Evolutionary conservation across 148 eudicot species (phyloP).

Genomic region (Heliamphora exappendiculata): DNA sequence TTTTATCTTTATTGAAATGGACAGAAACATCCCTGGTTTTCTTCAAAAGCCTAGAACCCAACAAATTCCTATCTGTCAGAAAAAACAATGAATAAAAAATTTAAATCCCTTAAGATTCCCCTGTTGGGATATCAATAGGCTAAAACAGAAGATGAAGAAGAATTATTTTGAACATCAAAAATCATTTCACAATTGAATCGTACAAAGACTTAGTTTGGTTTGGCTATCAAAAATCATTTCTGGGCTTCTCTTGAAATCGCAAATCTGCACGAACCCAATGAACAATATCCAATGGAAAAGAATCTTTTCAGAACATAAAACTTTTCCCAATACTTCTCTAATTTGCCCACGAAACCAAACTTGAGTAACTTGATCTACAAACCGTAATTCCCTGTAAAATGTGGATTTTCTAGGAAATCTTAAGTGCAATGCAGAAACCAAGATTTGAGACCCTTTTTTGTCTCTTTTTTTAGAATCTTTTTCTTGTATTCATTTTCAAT

Average conservation of each 20-base stretch:
- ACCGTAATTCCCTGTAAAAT: background rate
- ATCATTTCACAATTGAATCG: too few relatives aligned
- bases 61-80: conserved; percentile 16
- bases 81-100: conserved; percentile 4
- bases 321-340: background rate
- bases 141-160: conserved; percentile 4
- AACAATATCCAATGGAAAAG: background rate
- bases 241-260: background rate
- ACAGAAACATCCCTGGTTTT: conserved; percentile 6
- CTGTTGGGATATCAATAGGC: background rate
- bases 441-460: background rate
- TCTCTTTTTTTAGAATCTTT: background rate
- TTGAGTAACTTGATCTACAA: background rate
- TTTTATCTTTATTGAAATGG: conserved; percentile 11
- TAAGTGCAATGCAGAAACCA: background rate
- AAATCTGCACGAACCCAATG: background rate
- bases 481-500: background rate
- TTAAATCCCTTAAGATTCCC: conserved; percentile 11
- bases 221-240: conserved; percentile 5
- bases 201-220: too few relatives aligned
- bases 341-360: background rate
- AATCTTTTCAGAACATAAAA: background rate
- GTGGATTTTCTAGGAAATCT: background rate
- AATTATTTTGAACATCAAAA: conserved; percentile 4
- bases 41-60: conserved; percentile 1